These are phyloP conservation scores for Isabelozyma pseudorhagii DNA, from an alignment of 805 yeast species.

Conservation along the genomic window DNA sequence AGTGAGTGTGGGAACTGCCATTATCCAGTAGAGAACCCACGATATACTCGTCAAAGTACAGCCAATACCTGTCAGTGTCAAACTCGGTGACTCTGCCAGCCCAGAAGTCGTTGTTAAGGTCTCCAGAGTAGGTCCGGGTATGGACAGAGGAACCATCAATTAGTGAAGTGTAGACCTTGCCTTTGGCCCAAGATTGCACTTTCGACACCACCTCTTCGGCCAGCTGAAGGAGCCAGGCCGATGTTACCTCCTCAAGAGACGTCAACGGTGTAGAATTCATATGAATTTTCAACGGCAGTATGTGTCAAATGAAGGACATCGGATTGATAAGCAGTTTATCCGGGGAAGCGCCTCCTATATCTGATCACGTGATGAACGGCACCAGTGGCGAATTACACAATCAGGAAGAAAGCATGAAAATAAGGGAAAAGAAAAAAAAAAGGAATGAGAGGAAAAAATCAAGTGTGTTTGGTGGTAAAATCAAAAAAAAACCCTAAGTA, in stretches of 20 bases:
- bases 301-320: not conserved
- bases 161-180: no score
- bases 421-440: not conserved
- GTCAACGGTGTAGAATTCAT: not conserved
- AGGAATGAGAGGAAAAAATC: not conserved
- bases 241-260: not conserved
- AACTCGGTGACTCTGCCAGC: not conserved
- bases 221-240: not conserved
- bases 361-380: not conserved
- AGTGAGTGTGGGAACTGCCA: slow-evolving; percentile 29
- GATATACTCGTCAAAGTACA: not conserved
- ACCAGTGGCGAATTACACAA: not conserved
- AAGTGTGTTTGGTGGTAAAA: no score
- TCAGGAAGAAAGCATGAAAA: not conserved
- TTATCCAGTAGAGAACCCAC: slow-evolving; percentile 1
- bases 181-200: no score
- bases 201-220: not conserved
- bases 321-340: no score
- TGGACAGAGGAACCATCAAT: not conserved
- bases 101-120: not conserved
- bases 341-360: not conserved
- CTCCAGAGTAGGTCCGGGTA: not conserved
- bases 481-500: no score
- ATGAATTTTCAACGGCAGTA: not conserved
- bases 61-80: not conserved